Percentiles rank a stretch among this genome's conserved stretches.
phyloP scores from a whole-genome alignment of 805 yeast species.

The Phaffomyces thermotolerans region DNA sequence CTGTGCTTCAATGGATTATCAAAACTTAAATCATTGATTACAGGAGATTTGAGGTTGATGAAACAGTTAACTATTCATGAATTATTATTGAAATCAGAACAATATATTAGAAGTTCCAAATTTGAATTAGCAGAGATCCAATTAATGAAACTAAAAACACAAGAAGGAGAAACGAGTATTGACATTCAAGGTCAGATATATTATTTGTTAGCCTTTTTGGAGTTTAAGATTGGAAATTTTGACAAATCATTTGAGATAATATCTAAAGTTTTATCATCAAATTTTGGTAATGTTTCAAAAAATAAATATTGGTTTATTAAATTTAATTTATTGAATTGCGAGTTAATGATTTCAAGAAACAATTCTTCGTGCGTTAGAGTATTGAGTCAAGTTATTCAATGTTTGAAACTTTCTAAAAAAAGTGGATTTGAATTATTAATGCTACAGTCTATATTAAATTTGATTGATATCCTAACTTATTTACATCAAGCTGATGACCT shows the following conservation, averaged over 20 bases:
- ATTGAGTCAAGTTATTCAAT: conserved; percentile 41
- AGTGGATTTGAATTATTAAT: conserved; percentile 39
- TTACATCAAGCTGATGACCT: conserved; percentile 39
- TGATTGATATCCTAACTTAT: conserved; percentile 38
- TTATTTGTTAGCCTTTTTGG: conserved; percentile 20
- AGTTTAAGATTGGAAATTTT: conserved; percentile 19
- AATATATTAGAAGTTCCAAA: conserved; percentile 22
- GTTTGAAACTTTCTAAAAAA: conserved; percentile 39
- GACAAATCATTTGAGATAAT: conserved; percentile 19
- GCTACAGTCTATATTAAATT: conserved; percentile 39
- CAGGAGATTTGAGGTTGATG: conserved; percentile 23
- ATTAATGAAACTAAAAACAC: conserved; percentile 18
- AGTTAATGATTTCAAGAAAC: conserved; percentile 28
- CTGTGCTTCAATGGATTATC: conserved; percentile 31
- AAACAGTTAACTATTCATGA: conserved; percentile 36
- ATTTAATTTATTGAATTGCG: conserved; percentile 41
- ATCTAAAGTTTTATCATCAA: conserved; percentile 5
- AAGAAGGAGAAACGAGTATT: conserved; percentile 13
- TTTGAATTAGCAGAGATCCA: conserved; percentile 21
- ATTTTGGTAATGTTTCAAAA: conserved; percentile 10
- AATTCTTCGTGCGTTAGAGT: conserved; percentile 43
- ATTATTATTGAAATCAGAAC: conserved; percentile 31
- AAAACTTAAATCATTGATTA: conserved; percentile 21
- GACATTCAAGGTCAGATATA: conserved; percentile 26
- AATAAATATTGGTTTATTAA: conserved; percentile 40